phyloP scores from a whole-genome alignment of 257 asterid species.

The Solanum chiquidenum region DNA sequence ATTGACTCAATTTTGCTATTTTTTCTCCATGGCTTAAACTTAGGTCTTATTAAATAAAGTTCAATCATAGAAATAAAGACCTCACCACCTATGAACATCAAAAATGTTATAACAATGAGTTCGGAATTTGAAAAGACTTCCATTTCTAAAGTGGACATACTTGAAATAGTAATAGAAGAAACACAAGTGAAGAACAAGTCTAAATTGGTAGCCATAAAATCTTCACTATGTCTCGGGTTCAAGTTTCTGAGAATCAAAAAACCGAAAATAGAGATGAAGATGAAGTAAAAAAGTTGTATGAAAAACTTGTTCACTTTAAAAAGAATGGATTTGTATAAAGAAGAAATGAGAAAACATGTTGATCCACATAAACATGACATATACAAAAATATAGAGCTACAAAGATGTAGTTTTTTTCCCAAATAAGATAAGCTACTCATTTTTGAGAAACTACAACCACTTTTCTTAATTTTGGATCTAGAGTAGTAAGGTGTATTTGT shows the following conservation, averaged over 20 bases:
- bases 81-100: constrained; percentile 64
- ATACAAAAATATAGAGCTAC: background rate
- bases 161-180: constrained; percentile 50
- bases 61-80: constrained; percentile 43
- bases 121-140: constrained; percentile 58
- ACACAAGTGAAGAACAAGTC: constrained; percentile 65
- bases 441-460: background rate
- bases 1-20: constrained; percentile 11
- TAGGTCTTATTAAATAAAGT: constrained; percentile 20
- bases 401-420: background rate
- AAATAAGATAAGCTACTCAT: background rate
- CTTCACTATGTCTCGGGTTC: constrained; percentile 17
- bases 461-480: background rate
- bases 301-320: constrained; percentile 13
- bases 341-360: constrained; percentile 2
- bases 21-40: background rate
- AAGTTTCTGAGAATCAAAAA: constrained; percentile 21
- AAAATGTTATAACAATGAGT: constrained; percentile 28
- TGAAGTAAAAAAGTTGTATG: constrained; percentile 23
- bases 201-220: constrained; percentile 12
- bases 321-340: constrained; percentile 1
- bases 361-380: background rate
- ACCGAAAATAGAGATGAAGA: constrained; percentile 32
- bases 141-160: constrained; percentile 76
- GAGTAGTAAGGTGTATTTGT: background rate